phyloP scores from a whole-genome alignment of 2,329 filamentous ascomycete species.

The Beauveria pseudobassiana region DNA sequence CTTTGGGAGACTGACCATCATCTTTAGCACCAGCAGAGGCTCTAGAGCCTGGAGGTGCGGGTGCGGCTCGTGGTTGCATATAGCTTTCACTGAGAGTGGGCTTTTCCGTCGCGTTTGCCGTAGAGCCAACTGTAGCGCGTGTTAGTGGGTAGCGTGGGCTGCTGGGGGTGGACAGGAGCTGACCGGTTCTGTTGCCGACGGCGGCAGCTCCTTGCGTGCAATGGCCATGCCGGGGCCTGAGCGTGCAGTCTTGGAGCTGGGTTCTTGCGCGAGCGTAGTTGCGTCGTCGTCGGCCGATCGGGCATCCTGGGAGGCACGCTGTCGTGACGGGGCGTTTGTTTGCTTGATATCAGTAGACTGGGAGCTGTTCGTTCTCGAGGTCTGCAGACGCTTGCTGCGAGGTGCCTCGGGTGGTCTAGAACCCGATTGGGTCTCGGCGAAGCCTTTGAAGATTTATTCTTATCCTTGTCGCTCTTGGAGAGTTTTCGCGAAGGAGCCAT shows the following conservation, averaged over 20 bases:
- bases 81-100: constrained; percentile 39
- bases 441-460: constrained; percentile 21
- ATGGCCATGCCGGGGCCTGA: constrained; percentile 40
- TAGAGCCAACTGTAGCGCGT: constrained; percentile 28
- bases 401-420: constrained; percentile 80
- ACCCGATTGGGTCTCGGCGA: constrained; percentile 31
- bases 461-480: constrained; percentile 35
- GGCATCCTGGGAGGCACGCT: constrained; percentile 33
- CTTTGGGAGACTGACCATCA: constrained; percentile 35
- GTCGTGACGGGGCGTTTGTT: constrained; percentile 26
- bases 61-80: constrained; percentile 50
- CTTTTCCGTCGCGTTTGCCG: constrained; percentile 14
- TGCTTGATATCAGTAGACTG: constrained; percentile 32
- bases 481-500: constrained; percentile 42
- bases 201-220: constrained; percentile 56
- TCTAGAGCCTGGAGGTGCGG: constrained; percentile 37
- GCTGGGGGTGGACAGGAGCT: constrained; percentile 16
- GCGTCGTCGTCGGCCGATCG: constrained; percentile 49
- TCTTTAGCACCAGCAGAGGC: constrained; percentile 36
- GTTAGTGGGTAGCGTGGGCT: constrained; percentile 14
- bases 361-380: constrained; percentile 35
- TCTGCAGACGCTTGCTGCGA: constrained; percentile 46
- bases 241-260: constrained; percentile 32
- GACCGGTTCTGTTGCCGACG: constrained; percentile 36
- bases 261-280: constrained; percentile 33